Evolutionary conservation across 192 early-diverging fungal species (phyloP).

Genomic region (Geranomyces michiganensis): DNA sequence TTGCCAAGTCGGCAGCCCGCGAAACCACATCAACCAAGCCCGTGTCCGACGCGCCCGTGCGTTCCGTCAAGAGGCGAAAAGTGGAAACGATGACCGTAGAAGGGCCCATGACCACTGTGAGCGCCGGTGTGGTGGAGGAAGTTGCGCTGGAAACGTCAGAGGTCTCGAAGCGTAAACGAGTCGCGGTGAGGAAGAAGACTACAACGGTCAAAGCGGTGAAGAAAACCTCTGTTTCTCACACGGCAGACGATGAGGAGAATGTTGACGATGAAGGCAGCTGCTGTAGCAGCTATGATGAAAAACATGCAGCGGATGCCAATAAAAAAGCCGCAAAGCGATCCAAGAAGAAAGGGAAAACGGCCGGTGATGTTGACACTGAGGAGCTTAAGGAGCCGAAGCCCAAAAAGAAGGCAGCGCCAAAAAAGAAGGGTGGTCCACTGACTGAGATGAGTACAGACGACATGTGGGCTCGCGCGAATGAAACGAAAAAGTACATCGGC

Average conservation of each 20-base stretch:
- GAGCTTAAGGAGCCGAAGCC: constrained; percentile 3
- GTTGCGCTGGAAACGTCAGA: background rate
- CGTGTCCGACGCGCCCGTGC: background rate
- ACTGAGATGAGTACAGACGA: constrained; percentile 12
- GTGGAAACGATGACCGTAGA: background rate
- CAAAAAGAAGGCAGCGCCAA: background rate
- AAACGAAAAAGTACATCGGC: constrained; percentile 36
- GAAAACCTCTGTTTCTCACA: background rate
- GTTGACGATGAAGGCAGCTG: background rate
- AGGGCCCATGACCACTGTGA: background rate
- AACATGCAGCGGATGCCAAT: background rate
- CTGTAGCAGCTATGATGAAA: background rate
- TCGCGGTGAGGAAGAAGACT: background rate
- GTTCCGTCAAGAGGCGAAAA: background rate
- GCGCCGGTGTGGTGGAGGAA: background rate
- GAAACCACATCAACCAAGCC: background rate
- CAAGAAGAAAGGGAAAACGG: background rate
- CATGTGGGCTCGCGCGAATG: constrained; percentile 28
- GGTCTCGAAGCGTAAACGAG: background rate
- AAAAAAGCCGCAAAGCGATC: background rate
- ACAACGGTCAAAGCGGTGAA: background rate
- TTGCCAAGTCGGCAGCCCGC: background rate
- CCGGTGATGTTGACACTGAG: background rate
- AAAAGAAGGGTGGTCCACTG: background rate
- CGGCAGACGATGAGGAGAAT: background rate